Percentiles rank a stretch among this genome's conserved stretches.
These are phyloP conservation scores for Suhomyces atakaporum DNA, from an alignment of 1,139 yeast genomes.

Conservation along the genomic window DNA sequence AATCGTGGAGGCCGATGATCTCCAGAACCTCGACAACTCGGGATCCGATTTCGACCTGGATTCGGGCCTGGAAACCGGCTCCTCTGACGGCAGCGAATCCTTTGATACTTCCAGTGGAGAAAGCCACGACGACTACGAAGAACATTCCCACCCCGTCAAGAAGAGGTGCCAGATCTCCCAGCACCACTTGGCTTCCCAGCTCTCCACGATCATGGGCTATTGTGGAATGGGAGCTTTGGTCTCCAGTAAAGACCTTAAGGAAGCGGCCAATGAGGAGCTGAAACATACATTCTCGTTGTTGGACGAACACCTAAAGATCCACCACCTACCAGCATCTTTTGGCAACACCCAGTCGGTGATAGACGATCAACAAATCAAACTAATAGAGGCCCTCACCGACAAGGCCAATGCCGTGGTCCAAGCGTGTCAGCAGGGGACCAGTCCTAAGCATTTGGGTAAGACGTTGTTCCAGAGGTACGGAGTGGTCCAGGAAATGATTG, in stretches of 20 bases:
- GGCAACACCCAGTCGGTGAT: conserved; percentile 51
- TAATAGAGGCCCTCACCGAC: conserved; percentile 51
- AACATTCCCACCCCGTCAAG: conserved; percentile 33
- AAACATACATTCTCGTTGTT: conserved; percentile 35
- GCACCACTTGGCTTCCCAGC: conserved; percentile 23
- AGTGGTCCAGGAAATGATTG: conserved; percentile 74
- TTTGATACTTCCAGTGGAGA: conserved; percentile 28
- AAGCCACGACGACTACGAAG: conserved; percentile 27
- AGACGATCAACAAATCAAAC: conserved; percentile 52
- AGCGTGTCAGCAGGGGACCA: conserved; percentile 1
- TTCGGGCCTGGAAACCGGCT: conserved; percentile 15
- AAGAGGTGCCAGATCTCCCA: conserved; percentile 16
- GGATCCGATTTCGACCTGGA: conserved; percentile 12
- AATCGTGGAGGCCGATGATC: conserved; percentile 21
- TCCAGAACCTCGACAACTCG: conserved; percentile 6
- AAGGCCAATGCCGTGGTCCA: conserved; percentile 22
- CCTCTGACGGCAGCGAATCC: conserved; percentile 11
- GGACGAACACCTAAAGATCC: conserved; percentile 25
- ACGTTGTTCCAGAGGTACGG: conserved; percentile 66
- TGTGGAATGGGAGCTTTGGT: conserved; percentile 28
- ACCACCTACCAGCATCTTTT: conserved; percentile 24
- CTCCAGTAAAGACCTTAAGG: conserved; percentile 21
- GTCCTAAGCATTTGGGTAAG: conserved; percentile 24
- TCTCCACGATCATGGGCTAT: conserved; percentile 36
- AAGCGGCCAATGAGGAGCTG: conserved; percentile 38